Percentiles rank a stretch among this genome's conserved stretches.
Conservation (phyloP, 441 rosid species). For the Gossypium davidsonii region DNA sequence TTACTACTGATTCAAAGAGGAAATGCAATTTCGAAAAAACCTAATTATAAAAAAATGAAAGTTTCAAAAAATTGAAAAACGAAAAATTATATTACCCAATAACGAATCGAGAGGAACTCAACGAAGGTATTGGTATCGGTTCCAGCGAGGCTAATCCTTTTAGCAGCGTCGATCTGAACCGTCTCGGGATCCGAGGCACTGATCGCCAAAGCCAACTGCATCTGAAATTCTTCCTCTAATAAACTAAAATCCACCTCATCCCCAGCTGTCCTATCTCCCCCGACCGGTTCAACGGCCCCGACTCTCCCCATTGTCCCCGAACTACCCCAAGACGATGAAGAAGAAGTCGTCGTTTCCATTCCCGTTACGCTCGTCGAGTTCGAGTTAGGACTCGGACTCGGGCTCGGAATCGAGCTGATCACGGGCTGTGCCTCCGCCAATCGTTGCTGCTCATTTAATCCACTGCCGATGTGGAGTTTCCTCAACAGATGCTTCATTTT, state of each 20-base stretch:
- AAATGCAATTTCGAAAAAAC: constrained; percentile 6
- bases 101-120: constrained; percentile 71
- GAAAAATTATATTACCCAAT: constrained; percentile 50
- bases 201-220: constrained; percentile 84
- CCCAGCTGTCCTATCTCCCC: constrained; percentile 38
- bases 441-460: constrained; percentile 51
- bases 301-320: constrained; percentile 38
- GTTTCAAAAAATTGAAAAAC: not conserved
- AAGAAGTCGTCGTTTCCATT: constrained; percentile 8
- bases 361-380: constrained; percentile 1
- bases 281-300: constrained; percentile 39
- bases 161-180: constrained; percentile 93
- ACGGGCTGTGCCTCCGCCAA: constrained; percentile 37
- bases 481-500: constrained; percentile 86
- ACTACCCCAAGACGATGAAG: constrained; percentile 38
- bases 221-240: constrained; percentile 88
- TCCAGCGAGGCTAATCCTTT: constrained; percentile 80
- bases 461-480: constrained; percentile 89
- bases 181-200: constrained; percentile 92
- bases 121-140: constrained; percentile 40
- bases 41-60: not conserved
- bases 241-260: constrained; percentile 51
- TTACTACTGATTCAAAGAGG: constrained; percentile 3
- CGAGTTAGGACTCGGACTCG: constrained; percentile 27
- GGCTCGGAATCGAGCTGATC: constrained; percentile 30